Evolutionary conservation across 2,329 filamentous ascomycete genomes (phyloP).

Genomic region (Dryadomyces sulphureus): DNA sequence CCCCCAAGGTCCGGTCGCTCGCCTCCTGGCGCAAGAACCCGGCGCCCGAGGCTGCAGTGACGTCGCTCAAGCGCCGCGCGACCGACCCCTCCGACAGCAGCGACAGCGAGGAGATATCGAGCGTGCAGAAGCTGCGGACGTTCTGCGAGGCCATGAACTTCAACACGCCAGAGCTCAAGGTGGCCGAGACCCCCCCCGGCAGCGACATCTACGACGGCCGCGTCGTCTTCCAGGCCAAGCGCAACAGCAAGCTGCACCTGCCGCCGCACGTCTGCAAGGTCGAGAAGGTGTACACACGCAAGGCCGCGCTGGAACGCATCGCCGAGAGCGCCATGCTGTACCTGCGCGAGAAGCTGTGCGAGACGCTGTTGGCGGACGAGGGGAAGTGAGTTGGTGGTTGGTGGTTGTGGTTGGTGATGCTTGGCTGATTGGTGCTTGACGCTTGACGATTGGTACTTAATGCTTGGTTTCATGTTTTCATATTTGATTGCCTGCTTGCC

Average conservation of each 20-base stretch:
- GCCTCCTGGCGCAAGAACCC: conserved; percentile 6
- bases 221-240: conserved; percentile 17
- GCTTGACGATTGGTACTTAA: not conserved
- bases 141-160: conserved; percentile 6
- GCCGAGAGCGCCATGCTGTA: conserved; percentile 23
- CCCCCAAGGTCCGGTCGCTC: conserved; percentile 1
- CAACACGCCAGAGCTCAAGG: conserved; percentile 4
- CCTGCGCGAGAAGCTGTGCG: conserved; percentile 12
- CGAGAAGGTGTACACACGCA: conserved; percentile 18
- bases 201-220: conserved; percentile 21
- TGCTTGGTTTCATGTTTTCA: not conserved
- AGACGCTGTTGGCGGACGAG: too few relatives aligned
- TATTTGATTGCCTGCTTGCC: not conserved
- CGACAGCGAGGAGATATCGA: conserved; percentile 7
- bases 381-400: too few relatives aligned
- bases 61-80: too few relatives aligned
- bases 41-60: too few relatives aligned
- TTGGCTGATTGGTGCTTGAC: too few relatives aligned
- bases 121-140: conserved; percentile 13
- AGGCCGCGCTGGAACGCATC: conserved; percentile 22
- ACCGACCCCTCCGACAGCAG: too few relatives aligned
- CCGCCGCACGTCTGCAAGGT: conserved; percentile 22
- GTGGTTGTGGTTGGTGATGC: not conserved
- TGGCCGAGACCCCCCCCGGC: not conserved
- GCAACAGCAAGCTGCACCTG: not conserved